Evolutionary conservation across 164 flowering plant genomes (phyloP).

Genomic region (Macadamia integrifolia): DNA sequence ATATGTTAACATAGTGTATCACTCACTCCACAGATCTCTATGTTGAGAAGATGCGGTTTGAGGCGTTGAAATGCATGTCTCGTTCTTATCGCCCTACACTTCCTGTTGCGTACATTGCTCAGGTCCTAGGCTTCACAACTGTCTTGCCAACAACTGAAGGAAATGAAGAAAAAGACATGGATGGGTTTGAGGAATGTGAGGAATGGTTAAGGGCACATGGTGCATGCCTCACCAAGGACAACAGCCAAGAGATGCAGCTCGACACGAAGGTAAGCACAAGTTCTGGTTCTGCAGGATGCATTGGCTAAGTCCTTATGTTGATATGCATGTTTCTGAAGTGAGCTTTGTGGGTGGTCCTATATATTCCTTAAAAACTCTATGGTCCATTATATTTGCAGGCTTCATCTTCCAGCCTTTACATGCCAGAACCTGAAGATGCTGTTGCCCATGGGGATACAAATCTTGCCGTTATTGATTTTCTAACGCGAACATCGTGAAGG

Average conservation of each 20-base stretch:
- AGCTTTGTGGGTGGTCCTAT: background rate
- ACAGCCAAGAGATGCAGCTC: slow-evolving; percentile 60
- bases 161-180: slow-evolving; percentile 41
- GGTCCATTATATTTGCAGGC: slow-evolving; percentile 39
- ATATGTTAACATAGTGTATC: background rate
- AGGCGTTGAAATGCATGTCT: slow-evolving; percentile 83
- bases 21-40: slow-evolving; percentile 55
- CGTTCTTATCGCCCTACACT: slow-evolving; percentile 88
- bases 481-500: slow-evolving; percentile 51
- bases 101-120: slow-evolving; percentile 70
- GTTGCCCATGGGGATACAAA: slow-evolving; percentile 91
- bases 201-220: slow-evolving; percentile 97
- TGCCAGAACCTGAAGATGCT: slow-evolving; percentile 98
- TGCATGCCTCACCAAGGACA: slow-evolving; percentile 57
- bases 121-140: slow-evolving; percentile 66
- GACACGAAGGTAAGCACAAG: slow-evolving; percentile 72
- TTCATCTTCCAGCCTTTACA: slow-evolving; percentile 63
- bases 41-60: slow-evolving; percentile 89
- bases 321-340: background rate
- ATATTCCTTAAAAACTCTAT: background rate
- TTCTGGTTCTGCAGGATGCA: too few relatives aligned
- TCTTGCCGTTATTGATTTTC: slow-evolving; percentile 95
- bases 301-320: background rate
- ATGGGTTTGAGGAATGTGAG: slow-evolving; percentile 72
- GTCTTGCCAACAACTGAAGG: slow-evolving; percentile 27